Conservation (phyloP, 208 protist genomes). For the Acanthamoeba triangularis region DNA sequence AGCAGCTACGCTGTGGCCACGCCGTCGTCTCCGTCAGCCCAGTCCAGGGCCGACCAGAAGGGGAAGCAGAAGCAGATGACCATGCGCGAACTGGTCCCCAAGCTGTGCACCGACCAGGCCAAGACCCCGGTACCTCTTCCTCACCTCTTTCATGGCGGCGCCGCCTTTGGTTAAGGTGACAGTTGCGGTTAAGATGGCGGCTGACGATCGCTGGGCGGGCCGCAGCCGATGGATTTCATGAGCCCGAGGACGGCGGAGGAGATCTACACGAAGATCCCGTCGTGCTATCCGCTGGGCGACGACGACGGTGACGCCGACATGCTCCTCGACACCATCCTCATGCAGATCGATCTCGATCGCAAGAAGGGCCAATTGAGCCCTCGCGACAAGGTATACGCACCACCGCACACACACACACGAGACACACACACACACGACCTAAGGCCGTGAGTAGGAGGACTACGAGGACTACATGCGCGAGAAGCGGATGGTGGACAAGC, state of each 20-base stretch:
- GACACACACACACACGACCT: not conserved
- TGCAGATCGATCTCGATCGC: slow-evolving; percentile 31
- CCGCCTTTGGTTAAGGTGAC: too few relatives aligned
- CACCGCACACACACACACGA: not conserved
- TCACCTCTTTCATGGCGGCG: too few relatives aligned
- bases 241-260: not conserved
- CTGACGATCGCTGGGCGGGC: not conserved
- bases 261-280: slow-evolving; percentile 21
- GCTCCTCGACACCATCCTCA: slow-evolving; percentile 27
- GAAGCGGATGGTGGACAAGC: slow-evolving; percentile 21
- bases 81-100: too few relatives aligned
- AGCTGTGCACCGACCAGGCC: too few relatives aligned
- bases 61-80: too few relatives aligned
- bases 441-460: not conserved
- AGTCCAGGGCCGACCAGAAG: too few relatives aligned
- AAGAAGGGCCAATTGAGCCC: not conserved
- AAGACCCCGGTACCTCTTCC: too few relatives aligned
- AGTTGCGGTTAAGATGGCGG: too few relatives aligned
- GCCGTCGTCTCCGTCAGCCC: too few relatives aligned
- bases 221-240: slow-evolving; percentile 22
- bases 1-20: too few relatives aligned
- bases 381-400: not conserved
- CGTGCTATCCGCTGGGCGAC: slow-evolving; percentile 11
- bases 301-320: not conserved
- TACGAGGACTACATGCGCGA: slow-evolving; percentile 41